Base-by-base conservation (phyloP, 164 flowering plant genomes). In the Aristolochia contorta region DNA sequence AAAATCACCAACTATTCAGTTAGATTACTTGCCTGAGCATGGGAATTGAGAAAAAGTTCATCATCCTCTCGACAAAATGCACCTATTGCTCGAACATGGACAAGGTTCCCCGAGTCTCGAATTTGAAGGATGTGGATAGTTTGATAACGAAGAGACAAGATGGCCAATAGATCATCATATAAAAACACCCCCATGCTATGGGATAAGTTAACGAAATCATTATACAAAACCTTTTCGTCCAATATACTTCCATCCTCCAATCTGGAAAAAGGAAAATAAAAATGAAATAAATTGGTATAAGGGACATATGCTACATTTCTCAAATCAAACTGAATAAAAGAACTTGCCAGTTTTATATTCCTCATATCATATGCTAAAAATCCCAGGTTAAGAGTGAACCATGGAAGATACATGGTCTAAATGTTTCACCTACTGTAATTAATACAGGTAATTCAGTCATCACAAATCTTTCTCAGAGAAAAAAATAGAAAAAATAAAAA, bases 141-240 rank as follows among this genome's bases (percentile, higher is more conserved):
- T 74, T 94, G 99, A 76, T 77, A 89, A 37, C 99, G 95, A 57
- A 94, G 85, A 20, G 97, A 89, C 59, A 89, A 81, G 66, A 91
- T 83, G 56, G 97, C 87, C 76, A 94, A 60, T 58, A 94, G 72
- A 81, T 94, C 97, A 74, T 91, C 99, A 70, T 91, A 94, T 78
- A 94, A 74, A 75, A 83, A 94, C 51, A 85, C 99, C 54, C 99
- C 96, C 82, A 71, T 77, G 71, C 78, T 84, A 60, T 89, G 89
- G 47, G 82, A 74, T 79, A 94, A 72, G 61, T 84, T 84, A 61
- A 94, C 79, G 73, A 78, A 94, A 73, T 94, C 99, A 79, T 89
- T 80, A 74, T 66, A 66, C 67, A 91, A 86, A 41, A 81, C 82
- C 83, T 81, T 94, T 77, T 85, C 82, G 67, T 91, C 99, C 71